Evolutionary conservation across 257 asterid genomes (phyloP).

Genomic region (Catharanthus roseus): DNA sequence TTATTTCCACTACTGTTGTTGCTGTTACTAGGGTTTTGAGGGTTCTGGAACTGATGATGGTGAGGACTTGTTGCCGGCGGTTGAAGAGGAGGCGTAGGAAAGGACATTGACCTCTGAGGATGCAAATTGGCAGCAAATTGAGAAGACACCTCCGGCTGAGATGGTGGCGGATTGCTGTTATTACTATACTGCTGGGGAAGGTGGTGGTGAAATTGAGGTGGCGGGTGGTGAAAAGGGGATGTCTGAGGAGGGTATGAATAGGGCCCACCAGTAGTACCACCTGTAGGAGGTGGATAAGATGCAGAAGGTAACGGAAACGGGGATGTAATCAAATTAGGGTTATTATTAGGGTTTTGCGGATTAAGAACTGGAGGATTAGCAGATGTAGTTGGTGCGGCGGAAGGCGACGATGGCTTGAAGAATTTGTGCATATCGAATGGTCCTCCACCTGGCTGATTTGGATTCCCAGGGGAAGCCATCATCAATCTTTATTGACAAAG

Average conservation of each 20-base stretch:
- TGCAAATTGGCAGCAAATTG: slow-evolving; percentile 41
- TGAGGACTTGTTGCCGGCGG: slow-evolving; percentile 44
- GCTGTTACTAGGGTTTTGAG: slow-evolving; percentile 37
- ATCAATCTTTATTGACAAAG: background rate
- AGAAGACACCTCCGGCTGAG: slow-evolving; percentile 27
- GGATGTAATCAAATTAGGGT: slow-evolving; percentile 46
- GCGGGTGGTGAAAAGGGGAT: slow-evolving; percentile 40
- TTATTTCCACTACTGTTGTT: background rate
- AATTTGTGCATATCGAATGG: slow-evolving; percentile 70
- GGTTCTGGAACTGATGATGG: slow-evolving; percentile 39
- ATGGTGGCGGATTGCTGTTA: slow-evolving; percentile 30
- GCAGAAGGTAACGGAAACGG: slow-evolving; percentile 58
- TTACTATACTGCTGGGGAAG: slow-evolving; percentile 39
- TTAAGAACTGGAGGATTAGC: slow-evolving; percentile 34
- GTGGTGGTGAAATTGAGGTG: slow-evolving; percentile 27
- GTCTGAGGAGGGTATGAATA: slow-evolving; percentile 52
- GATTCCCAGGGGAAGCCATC: slow-evolving; percentile 85
- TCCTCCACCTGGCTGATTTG: slow-evolving; percentile 64
- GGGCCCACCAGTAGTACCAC: slow-evolving; percentile 33
- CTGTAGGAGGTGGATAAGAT: slow-evolving; percentile 72
- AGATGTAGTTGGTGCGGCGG: slow-evolving; percentile 26
- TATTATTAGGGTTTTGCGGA: slow-evolving; percentile 43
- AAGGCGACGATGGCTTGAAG: slow-evolving; percentile 46
- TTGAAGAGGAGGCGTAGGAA: slow-evolving; percentile 75
- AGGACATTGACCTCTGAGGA: slow-evolving; percentile 78